phyloP scores from a whole-genome alignment of 306 rosid genomes.

The Fragaria ananassa region DNA sequence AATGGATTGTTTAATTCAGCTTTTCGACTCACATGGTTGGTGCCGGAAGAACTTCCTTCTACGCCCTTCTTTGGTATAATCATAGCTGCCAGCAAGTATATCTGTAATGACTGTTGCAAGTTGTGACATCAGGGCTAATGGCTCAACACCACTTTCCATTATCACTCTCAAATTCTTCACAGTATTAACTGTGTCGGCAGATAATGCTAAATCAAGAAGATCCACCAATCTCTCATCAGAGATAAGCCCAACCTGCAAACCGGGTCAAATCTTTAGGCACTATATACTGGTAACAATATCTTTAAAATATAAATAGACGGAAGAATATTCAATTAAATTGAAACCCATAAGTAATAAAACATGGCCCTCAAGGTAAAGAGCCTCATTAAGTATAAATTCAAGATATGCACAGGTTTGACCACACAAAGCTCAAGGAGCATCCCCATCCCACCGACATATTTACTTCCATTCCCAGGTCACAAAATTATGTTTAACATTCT shows the following conservation, averaged over 20 bases:
- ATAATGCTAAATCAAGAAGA: slow-evolving; percentile 95
- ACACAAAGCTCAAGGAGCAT: not conserved
- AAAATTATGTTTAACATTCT: not conserved
- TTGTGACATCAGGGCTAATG: slow-evolving; percentile 92
- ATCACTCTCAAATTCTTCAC: slow-evolving; percentile 88
- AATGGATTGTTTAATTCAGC: not conserved
- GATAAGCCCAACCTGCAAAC: slow-evolving; percentile 87
- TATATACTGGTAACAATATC: not conserved
- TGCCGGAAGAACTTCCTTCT: slow-evolving; percentile 87
- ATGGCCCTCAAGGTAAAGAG: not conserved
- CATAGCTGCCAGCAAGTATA: slow-evolving; percentile 92
- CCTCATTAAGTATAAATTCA: not conserved
- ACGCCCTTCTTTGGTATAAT: slow-evolving; percentile 61
- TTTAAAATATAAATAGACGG: not conserved
- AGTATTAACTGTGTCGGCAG: slow-evolving; percentile 94
- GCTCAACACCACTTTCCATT: slow-evolving; percentile 97
- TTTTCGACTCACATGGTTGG: slow-evolving; percentile 67
- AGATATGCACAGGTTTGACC: not conserved
- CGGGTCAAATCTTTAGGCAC: slow-evolving; percentile 22
- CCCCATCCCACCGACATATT: not conserved
- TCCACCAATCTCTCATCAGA: slow-evolving; percentile 95
- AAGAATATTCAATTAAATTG: not conserved
- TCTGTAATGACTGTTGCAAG: slow-evolving; percentile 96
- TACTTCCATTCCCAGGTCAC: not conserved
- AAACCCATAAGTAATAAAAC: not conserved